Evolutionary conservation across 257 asterid species (phyloP).

Genomic region (Perilla frutescens): DNA sequence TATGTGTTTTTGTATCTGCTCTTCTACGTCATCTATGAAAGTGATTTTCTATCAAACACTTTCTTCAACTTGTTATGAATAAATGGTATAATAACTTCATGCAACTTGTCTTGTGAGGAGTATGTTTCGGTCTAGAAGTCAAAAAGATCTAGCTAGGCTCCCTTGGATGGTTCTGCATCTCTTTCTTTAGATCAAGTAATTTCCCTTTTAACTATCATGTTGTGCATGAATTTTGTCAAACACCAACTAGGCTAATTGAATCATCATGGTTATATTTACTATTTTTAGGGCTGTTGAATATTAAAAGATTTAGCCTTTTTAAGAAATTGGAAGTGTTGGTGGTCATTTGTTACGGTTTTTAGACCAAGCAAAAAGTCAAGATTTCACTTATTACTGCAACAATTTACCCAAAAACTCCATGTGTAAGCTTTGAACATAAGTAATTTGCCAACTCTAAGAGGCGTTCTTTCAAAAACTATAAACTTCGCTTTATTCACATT

Average conservation of each 20-base stretch:
- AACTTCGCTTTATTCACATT: background rate
- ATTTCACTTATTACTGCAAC: background rate
- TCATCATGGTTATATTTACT: background rate
- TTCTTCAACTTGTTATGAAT: background rate
- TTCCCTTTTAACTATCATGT: no score
- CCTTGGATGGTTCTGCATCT: no score
- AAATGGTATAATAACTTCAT: background rate
- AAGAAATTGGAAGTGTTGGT: background rate
- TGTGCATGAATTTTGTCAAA: background rate
- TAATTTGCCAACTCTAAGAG: background rate
- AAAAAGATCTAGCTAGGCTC: no score
- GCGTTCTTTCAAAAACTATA: background rate
- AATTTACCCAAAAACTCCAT: background rate
- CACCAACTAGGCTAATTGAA: background rate
- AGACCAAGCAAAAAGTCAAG: background rate
- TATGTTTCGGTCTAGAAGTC: no score
- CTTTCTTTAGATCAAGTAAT: no score
- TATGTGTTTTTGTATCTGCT: slow-evolving; percentile 3
- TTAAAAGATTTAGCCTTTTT: background rate
- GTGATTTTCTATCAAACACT: slow-evolving; percentile 8
- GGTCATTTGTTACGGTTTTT: background rate
- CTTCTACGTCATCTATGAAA: background rate
- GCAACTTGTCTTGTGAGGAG: no score
- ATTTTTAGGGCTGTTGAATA: background rate
- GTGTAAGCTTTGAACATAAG: background rate